phyloP scores from a whole-genome alignment of 305 asterid species.

The Solanum aculeatissimum region DNA sequence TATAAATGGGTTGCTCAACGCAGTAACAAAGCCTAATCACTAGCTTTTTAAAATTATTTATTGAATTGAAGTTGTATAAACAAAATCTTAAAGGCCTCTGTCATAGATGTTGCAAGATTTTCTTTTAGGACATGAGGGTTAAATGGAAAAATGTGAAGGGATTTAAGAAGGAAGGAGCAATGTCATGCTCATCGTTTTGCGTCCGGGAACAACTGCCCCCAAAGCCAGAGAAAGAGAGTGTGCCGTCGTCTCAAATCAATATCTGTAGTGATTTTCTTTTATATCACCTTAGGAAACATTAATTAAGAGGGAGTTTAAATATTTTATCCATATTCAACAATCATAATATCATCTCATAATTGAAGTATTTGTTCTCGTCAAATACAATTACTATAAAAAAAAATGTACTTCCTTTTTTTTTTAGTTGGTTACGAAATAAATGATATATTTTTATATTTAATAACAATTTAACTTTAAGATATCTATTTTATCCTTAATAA shows the following conservation, averaged over 20 bases:
- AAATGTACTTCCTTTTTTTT: too few species aligned
- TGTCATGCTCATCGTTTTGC: neutral
- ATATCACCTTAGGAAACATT: too few species aligned
- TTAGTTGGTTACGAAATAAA: too few species aligned
- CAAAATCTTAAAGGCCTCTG: neutral
- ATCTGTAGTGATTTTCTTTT: too few species aligned
- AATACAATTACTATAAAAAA: neutral
- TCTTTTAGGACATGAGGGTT: neutral
- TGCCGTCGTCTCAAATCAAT: too few species aligned
- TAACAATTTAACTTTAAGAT: too few species aligned
- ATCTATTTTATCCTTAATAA: too few species aligned
- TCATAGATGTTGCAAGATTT: neutral
- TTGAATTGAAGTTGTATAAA: neutral
- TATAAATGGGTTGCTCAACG: constrained; percentile 54
- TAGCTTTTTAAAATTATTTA: neutral
- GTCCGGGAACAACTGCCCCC: neutral
- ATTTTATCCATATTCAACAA: too few species aligned
- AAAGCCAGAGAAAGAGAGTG: neutral
- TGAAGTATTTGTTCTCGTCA: neutral
- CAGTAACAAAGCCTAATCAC: constrained; percentile 14
- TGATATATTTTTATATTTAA: too few species aligned
- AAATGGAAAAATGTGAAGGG: neutral
- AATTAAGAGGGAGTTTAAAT: too few species aligned
- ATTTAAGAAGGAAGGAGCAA: neutral
- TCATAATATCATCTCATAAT: neutral